Evolutionary conservation across 2,329 filamentous ascomycete genomes (phyloP).

Genomic region (Fusarium virguliforme): DNA sequence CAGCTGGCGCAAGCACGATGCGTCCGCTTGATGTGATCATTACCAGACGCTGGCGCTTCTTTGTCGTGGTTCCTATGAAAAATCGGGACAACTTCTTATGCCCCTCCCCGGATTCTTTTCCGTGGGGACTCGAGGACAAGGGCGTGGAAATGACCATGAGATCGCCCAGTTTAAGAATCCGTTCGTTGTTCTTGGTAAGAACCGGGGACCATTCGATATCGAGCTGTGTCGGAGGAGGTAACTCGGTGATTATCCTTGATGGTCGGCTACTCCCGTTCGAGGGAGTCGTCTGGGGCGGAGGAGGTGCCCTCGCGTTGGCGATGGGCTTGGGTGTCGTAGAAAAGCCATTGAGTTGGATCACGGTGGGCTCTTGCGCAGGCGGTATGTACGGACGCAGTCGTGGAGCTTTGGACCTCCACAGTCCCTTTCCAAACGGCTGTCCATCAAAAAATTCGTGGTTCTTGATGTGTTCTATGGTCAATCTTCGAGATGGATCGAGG

Average conservation of each 20-base stretch:
- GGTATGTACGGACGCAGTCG: conserved; percentile 88
- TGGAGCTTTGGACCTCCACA: conserved; percentile 94
- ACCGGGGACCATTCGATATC: conserved; percentile 99
- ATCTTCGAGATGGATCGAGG: conserved; percentile 84
- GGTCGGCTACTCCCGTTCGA: conserved; percentile 72
- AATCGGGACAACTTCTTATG: conserved; percentile 95
- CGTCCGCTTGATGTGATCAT: conserved; percentile 95
- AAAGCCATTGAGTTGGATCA: conserved; percentile 80
- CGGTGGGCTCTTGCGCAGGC: conserved; percentile 79
- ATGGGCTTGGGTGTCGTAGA: conserved; percentile 54
- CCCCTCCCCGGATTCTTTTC: conserved; percentile 78
- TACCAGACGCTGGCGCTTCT: conserved; percentile 93
- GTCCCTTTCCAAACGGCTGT: conserved; percentile 82
- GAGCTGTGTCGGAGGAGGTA: conserved; percentile 95
- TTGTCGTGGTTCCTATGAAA: conserved; percentile 91
- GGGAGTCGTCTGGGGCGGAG: conserved; percentile 57
- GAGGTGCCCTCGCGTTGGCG: conserved; percentile 51
- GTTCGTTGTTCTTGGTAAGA: conserved; percentile 89
- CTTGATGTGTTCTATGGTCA: conserved; percentile 96
- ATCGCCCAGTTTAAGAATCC: conserved; percentile 95
- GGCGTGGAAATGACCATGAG: conserved; percentile 87
- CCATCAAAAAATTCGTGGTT: conserved; percentile 97
- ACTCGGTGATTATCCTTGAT: conserved; percentile 89
- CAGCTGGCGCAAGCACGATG: conserved; percentile 90
- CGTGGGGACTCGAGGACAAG: conserved; percentile 80